Evolutionary conservation across 441 rosid genomes (phyloP).

Genomic region (Adansonia madagascariensis): DNA sequence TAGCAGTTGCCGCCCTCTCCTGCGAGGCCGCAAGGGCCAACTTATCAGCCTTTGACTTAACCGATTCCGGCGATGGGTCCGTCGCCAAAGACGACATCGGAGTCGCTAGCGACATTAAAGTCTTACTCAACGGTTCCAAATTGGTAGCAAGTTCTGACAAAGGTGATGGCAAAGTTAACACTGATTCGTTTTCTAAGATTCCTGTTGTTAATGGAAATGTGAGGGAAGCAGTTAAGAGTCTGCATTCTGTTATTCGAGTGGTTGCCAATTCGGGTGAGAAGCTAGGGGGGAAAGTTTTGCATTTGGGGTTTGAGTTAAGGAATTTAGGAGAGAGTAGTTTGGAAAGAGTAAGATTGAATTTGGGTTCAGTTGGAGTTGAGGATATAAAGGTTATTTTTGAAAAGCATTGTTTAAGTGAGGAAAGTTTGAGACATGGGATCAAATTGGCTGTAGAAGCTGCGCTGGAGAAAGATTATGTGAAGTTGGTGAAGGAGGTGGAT

Average conservation of each 20-base stretch:
- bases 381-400: constrained; percentile 42
- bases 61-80: constrained; percentile 77
- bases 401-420: constrained; percentile 35
- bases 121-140: constrained; percentile 76
- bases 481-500: constrained; percentile 56
- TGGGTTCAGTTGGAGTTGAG: constrained; percentile 44
- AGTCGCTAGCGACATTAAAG: constrained; percentile 77
- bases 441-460: constrained; percentile 43
- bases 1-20: constrained; percentile 75
- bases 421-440: constrained; percentile 39
- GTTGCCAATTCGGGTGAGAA: constrained; percentile 57
- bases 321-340: constrained; percentile 61
- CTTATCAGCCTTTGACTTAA: constrained; percentile 48
- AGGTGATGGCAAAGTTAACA: constrained; percentile 30
- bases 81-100: constrained; percentile 65
- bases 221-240: constrained; percentile 54
- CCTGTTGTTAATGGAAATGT: constrained; percentile 63
- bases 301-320: constrained; percentile 48
- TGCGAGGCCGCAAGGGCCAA: constrained; percentile 70
- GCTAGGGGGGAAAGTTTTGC: constrained; percentile 40
- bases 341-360: constrained; percentile 46
- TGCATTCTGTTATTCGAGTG: constrained; percentile 57
- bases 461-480: constrained; percentile 45
- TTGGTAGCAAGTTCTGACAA: constrained; percentile 40
- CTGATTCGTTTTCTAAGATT: constrained; percentile 48